Evolutionary conservation across 148 eudicot genomes (phyloP), one percentile per base, ranked within the genome.

Genomic region (Rhododendron mucronatum): DNA sequence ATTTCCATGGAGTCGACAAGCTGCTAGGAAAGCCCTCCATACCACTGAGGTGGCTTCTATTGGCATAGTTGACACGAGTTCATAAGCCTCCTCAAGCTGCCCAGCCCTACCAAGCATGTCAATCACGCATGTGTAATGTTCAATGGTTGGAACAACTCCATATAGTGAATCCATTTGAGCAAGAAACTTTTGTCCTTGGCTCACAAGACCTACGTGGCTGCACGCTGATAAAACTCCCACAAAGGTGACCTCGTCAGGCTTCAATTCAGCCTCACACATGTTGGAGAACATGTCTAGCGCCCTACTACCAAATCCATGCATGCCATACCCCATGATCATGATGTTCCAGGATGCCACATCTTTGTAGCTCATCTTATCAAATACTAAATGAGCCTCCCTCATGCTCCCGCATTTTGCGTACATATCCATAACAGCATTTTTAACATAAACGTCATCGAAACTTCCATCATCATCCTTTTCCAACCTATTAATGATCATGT

Each of bases 71-170:
- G 87, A 81, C 59, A 94, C 39, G 88, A 94, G 82, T 80, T 90
- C 88, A 86, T 90, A 92, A 47, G 95, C 97, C 89, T 91, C 94
- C 47, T 91, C 92, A 28, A 94, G 91, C 59, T 86, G 61, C 77
- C 97, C 97, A 55, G 94, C 96, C 21, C 98, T 92, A 74, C 95
- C 96, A 86, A 94, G 93, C 98, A 95, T 93, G 91, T 95, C 96
- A 83, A 95, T 89, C 80, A 93, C 94, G 85, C 94, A 95, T 33
- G 92, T 90, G 71, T 95, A 95, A 81, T 95, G 98, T 87, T 93
- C 94, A 81, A 93, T 90, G 37, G 88, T 83, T 8, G 98, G 95
- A 71, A 50, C 86, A 23, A 94, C 85, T 55, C 91, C 92, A 84
- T 93, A 93, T 20, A 80, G 78, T 73, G 93, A 80, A 78, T 89